Evolutionary conservation across 2,329 filamentous ascomycete genomes (phyloP).

Genomic region (Lanzia echinophila): DNA sequence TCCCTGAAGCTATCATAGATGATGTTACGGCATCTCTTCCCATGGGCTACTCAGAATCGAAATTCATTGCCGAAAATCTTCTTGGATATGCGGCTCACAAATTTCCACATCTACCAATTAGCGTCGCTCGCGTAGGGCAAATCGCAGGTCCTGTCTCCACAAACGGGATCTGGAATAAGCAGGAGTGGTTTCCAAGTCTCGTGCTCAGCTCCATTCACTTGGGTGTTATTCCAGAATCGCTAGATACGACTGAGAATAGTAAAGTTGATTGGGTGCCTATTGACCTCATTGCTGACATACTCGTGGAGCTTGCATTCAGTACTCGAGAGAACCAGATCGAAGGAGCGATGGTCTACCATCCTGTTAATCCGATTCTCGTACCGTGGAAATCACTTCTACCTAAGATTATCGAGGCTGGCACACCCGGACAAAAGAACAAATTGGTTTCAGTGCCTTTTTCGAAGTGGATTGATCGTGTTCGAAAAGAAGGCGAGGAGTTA

Average conservation of each 20-base stretch:
- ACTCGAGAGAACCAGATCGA: neutral
- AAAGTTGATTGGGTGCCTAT: neutral
- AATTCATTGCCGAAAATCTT: conserved; percentile 30
- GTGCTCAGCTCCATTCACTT: neutral
- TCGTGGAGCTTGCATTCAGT: neutral
- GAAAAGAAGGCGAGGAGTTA: neutral
- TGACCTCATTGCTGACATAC: neutral
- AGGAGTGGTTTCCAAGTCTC: neutral
- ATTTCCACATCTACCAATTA: conserved; percentile 30
- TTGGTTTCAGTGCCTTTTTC: neutral
- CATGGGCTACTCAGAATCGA: conserved; percentile 24
- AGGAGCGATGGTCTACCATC: neutral
- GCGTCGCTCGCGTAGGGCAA: conserved; percentile 41
- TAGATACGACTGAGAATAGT: neutral
- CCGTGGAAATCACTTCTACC: neutral
- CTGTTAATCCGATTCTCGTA: neutral
- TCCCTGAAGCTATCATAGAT: neutral
- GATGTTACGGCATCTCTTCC: conserved; percentile 1
- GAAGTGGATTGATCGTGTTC: neutral
- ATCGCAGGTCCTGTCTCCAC: conserved; percentile 32
- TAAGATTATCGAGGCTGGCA: neutral
- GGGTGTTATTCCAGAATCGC: neutral
- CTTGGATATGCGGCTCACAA: conserved; percentile 34
- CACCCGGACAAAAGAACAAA: neutral
- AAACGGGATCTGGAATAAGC: neutral